Percentiles rank a stretch among this genome's conserved stretches.
Conservation (phyloP, 2,329 filamentous ascomycete species). For the Capronia epimyces region DNA sequence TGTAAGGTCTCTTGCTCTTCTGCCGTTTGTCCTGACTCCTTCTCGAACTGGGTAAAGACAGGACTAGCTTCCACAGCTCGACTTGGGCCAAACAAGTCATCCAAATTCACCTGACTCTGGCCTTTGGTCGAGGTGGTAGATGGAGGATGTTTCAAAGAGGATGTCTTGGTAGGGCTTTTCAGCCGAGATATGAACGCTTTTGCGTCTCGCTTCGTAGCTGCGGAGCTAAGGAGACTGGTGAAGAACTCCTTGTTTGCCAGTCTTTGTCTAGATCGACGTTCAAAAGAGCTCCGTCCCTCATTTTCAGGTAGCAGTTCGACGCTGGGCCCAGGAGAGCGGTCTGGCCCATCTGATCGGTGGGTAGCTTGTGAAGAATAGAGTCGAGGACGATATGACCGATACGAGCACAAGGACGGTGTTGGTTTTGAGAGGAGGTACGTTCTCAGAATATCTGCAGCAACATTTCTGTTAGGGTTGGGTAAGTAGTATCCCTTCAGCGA, state of each 20-base stretch:
- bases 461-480: slow-evolving; percentile 33
- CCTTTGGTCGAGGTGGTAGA: slow-evolving; percentile 20
- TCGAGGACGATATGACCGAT: slow-evolving; percentile 4
- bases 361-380: slow-evolving; percentile 20
- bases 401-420: background rate
- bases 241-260: slow-evolving; percentile 67
- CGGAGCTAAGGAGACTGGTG: slow-evolving; percentile 77
- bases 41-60: slow-evolving; percentile 53
- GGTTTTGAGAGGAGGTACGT: slow-evolving; percentile 7
- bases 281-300: slow-evolving; percentile 26
- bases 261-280: slow-evolving; percentile 41
- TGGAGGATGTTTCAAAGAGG: slow-evolving; percentile 22
- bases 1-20: slow-evolving; percentile 53
- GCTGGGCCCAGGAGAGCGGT: slow-evolving; percentile 20
- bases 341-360: slow-evolving; percentile 21
- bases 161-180: slow-evolving; percentile 40
- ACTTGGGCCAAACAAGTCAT: slow-evolving; percentile 55
- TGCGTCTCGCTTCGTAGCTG: slow-evolving; percentile 87
- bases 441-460: slow-evolving; percentile 19
- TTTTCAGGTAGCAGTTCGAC: background rate
- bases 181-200: slow-evolving; percentile 89
- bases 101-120: slow-evolving; percentile 41
- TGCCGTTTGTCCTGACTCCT: slow-evolving; percentile 35
- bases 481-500: slow-evolving; percentile 26
- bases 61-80: slow-evolving; percentile 55